Percentiles rank a stretch among this genome's conserved stretches.
Evolutionary conservation across 148 eudicot species (phyloP).

Genomic region (Fagopyrum homotropicum): DNA sequence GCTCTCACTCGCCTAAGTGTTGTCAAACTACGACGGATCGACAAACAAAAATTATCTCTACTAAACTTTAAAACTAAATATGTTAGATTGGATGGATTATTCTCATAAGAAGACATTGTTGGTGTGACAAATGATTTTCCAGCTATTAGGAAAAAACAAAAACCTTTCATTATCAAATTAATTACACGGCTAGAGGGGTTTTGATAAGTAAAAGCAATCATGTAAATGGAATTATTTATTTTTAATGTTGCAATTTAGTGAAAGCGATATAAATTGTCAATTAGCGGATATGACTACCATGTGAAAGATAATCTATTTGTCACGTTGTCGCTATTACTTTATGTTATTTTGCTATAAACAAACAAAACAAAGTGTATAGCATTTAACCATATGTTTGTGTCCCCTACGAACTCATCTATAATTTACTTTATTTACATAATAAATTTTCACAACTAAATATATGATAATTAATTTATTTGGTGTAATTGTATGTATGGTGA

Average conservation of each 20-base stretch:
- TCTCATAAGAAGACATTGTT: not conserved
- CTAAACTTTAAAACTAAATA: too few relatives aligned
- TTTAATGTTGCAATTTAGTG: not conserved
- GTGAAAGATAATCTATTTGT: slow-evolving; percentile 3
- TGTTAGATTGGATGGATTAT: not conserved
- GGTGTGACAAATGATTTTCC: not conserved
- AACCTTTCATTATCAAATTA: not conserved
- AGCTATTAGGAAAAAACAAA: not conserved
- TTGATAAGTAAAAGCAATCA: not conserved
- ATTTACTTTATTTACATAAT: too few relatives aligned
- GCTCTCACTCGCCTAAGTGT: too few relatives aligned
- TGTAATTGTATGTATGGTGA: too few relatives aligned
- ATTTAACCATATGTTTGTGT: too few relatives aligned
- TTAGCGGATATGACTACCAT: slow-evolving; percentile 1
- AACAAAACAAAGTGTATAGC: too few relatives aligned
- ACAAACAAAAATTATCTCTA: too few relatives aligned
- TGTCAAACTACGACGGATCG: too few relatives aligned
- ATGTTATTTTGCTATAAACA: too few relatives aligned
- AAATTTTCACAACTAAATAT: too few relatives aligned
- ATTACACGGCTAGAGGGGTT: not conserved
- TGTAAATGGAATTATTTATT: not conserved
- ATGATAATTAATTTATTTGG: too few relatives aligned
- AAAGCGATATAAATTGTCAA: not conserved
- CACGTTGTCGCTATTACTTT: not conserved
- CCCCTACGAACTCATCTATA: too few relatives aligned